Evolutionary conservation across 129 eudicot species (phyloP).

Genomic region (Smallanthus sonchifolius): DNA sequence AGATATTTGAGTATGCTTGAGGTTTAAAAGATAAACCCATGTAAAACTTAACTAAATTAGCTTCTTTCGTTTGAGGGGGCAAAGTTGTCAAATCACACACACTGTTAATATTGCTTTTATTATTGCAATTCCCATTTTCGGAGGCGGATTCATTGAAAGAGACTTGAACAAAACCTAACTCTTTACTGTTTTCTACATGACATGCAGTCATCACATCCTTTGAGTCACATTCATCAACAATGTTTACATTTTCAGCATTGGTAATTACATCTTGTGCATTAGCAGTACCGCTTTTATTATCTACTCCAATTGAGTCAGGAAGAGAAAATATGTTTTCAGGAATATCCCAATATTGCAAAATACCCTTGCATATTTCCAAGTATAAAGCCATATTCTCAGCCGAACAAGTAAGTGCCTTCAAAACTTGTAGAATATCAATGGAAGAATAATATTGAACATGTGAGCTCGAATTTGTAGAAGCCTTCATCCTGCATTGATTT

Average conservation of each 20-base stretch:
- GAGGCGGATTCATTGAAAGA: slow-evolving; percentile 22
- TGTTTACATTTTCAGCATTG: slow-evolving; percentile 30
- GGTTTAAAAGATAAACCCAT: slow-evolving; percentile 67
- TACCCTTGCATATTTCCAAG: slow-evolving; percentile 61
- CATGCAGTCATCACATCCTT: slow-evolving; percentile 19
- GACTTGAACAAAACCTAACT: neutral
- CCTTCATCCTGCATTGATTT: slow-evolving; percentile 55
- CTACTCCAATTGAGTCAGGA: slow-evolving; percentile 21
- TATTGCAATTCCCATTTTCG: slow-evolving; percentile 18
- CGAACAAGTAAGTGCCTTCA: slow-evolving; percentile 48
- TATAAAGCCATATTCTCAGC: slow-evolving; percentile 48
- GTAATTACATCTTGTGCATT: neutral
- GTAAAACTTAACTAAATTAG: slow-evolving; percentile 25
- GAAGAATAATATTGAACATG: slow-evolving; percentile 59
- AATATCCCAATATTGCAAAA: slow-evolving; percentile 68
- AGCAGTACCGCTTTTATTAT: neutral
- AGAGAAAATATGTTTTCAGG: slow-evolving; percentile 42
- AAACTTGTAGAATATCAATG: slow-evolving; percentile 49
- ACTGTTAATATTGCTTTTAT: slow-evolving; percentile 22
- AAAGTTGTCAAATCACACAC: slow-evolving; percentile 5
- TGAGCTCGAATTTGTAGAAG: slow-evolving; percentile 39
- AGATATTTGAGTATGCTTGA: slow-evolving; percentile 53
- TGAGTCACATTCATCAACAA: slow-evolving; percentile 26
- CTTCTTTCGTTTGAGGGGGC: slow-evolving; percentile 20
- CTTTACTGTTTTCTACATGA: slow-evolving; percentile 13